A percentile compares a stretch with the other conserved stretches of the same genome.
Evolutionary conservation across 495 filamentous ascomycete species (phyloP).

Genomic region (Neurospora sp.): DNA sequence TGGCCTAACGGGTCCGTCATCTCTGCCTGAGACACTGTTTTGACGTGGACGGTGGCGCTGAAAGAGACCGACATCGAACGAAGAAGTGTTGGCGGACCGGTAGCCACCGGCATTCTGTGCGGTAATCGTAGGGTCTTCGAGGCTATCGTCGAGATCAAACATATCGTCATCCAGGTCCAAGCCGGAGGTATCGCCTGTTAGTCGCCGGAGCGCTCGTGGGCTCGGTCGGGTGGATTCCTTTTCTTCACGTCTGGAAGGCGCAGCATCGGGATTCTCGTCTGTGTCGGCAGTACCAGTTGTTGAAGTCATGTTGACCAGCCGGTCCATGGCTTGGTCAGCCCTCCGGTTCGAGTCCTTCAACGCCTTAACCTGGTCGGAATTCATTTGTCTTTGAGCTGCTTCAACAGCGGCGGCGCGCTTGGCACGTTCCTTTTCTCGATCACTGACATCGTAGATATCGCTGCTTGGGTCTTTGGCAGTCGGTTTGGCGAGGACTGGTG

Average conservation of each 20-base stretch:
- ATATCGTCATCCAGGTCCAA: conserved; percentile 36
- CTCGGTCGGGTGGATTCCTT: conserved; percentile 17
- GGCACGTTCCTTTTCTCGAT: conserved; percentile 30
- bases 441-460: conserved; percentile 37
- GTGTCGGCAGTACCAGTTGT: conserved; percentile 10
- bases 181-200: conserved; percentile 29
- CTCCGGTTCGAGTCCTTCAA: conserved; percentile 22
- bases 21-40: conserved; percentile 35
- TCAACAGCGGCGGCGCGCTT: conserved; percentile 6
- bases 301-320: conserved; percentile 30
- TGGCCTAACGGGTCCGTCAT: conserved; percentile 35
- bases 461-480: conserved; percentile 9
- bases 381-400: neutral
- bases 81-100: conserved; percentile 35
- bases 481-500: conserved; percentile 2
- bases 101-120: conserved; percentile 19
- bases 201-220: conserved; percentile 10
- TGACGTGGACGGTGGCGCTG: conserved; percentile 31
- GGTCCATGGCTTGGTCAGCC: conserved; percentile 30
- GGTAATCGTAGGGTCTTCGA: conserved; percentile 23
- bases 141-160: conserved; percentile 36
- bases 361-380: conserved; percentile 20
- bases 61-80: conserved; percentile 32
- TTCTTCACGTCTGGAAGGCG: conserved; percentile 4
- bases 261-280: conserved; percentile 13